A percentile compares a stretch with the other conserved stretches of the same genome.
Conservation (phyloP, 2,329 filamentous ascomycete species). For the Pyrenochaeta sp. region DNA sequence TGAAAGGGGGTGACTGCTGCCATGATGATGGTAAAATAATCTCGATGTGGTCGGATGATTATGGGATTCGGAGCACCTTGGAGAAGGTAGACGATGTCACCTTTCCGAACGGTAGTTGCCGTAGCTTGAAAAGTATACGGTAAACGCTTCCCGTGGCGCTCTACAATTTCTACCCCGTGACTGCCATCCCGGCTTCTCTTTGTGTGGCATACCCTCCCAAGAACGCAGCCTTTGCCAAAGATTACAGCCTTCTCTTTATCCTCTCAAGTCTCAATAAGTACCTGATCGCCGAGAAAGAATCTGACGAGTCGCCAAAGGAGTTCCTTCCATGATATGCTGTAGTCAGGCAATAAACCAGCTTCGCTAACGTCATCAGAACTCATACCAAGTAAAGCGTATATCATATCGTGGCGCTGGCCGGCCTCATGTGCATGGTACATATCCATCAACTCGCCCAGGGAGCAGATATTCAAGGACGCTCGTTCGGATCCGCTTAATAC, state of each 20-base stretch:
- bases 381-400: slow-evolving; percentile 21
- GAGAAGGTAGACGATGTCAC: slow-evolving; percentile 15
- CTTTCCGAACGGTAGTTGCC: slow-evolving; percentile 8
- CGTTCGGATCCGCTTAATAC: background rate
- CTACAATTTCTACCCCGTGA: background rate
- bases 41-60: background rate
- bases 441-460: slow-evolving; percentile 16
- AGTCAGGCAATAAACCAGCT: slow-evolving; percentile 7
- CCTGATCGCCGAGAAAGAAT: slow-evolving; percentile 6
- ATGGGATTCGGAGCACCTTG: slow-evolving; percentile 8
- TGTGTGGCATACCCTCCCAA: background rate
- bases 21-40: background rate
- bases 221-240: background rate
- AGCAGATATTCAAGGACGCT: slow-evolving; percentile 5
- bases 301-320: slow-evolving; percentile 8
- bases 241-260: background rate
- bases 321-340: slow-evolving; percentile 7
- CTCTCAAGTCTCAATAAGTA: background rate
- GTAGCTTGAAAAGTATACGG: background rate
- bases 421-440: slow-evolving; percentile 21
- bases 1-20: background rate
- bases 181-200: background rate
- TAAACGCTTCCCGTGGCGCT: too few species aligned
- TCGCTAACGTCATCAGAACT: slow-evolving; percentile 7
- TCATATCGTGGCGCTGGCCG: slow-evolving; percentile 13